Evolutionary conservation across 805 yeast genomes (phyloP), one percentile per base, ranked within the genome.

Genomic region (Kodamaea kaohsiungensis): DNA sequence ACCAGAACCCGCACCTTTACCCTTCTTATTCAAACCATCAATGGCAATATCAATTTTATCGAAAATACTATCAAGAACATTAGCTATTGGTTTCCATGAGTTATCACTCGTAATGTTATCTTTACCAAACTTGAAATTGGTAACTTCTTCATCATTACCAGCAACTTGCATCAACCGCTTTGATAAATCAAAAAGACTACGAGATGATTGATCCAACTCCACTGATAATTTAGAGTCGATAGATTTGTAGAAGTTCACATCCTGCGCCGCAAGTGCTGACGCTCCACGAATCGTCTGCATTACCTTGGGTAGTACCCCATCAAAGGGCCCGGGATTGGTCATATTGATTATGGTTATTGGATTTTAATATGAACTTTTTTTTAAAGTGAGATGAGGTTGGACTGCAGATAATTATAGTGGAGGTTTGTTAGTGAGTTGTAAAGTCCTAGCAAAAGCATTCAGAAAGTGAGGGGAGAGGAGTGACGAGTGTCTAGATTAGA

Each of bases 21-120:
- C 43, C 37, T 45, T 49, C 59, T 57, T 58, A 25, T 62, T 46
- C 66, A 55, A 57, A 53, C 68, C 71, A 62, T 88, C 96, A 48
- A 87, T 72, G 1, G 86, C 81, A 47, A 84, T 77, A 64, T 91
- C 97, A 1, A 89, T 76, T 57, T 82, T 87, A 65, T 93, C 99
- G 57, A 89, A 83, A 37, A 89, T 68, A 16, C 76, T 70, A 61
- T 93, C 98, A 50, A 92, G 66, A 0, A 83, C 67, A 57, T 84
- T 81, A 38, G 87, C 78, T 1, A 92, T 69, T 18, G 75, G 71
- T 47, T 80, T 80, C 96, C 96, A 89, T 27, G 78, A 72, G 8
- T 73, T 76, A 3, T 67, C 69, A 9, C 65, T 53, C 5, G 70
- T 66, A 1, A 85, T 60, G 7, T 75, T 72, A 1, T 79, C 84